Base-by-base conservation (phyloP, 306 rosid genomes). In the Castanospermum australe region DNA sequence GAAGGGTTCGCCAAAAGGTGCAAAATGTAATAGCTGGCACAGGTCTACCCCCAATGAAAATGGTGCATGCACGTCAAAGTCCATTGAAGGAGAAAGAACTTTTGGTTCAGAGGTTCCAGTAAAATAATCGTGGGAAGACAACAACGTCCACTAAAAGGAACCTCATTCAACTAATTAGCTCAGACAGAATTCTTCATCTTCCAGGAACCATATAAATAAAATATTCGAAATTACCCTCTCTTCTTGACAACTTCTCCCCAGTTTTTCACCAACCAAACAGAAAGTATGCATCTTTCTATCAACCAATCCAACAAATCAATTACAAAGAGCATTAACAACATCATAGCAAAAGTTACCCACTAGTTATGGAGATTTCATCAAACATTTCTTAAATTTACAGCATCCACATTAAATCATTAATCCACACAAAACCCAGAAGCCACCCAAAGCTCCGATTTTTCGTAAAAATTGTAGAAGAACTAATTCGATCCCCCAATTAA, bases 341-440 rank as follows among this genome's bases (percentile, higher is more conserved):
- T 28, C 50, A 74, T 25, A 57, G 45, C 5, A 68, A 84, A 71
- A 79, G 66, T 8, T 62, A 67, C 39, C 21, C 57, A 66, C 55
- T 59, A 25, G 56, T 4, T 12, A 56, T 52, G 20, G 24, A 73
- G 39, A 83, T 70, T 82, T 83, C 71, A 68, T 71, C 79, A 68
- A 79, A 77, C 77, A 75, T 35, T 18, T 61, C 55, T 33, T 35
- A 78, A 68, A 28, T 55, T 39, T 25, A 78, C 2, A 72, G 30
- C 71, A 66, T 67, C 72, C 79, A 55, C 33, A 48, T 67, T 33
- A 71, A 67, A 55, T 61, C 33, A 48, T 67, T 33, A 71, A 67
- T 61, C 33, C 70, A 76, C 78, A 78, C 30, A 76, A 45, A 83
- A 69, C 80, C 78, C 77, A 77, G 77, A 81, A 56, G 57, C 84